Percentiles rank a stretch among this genome's conserved stretches.
These are phyloP conservation scores for Tolypocladium cylindrosporum DNA, from an alignment of 2,329 filamentous ascomycete species.

Conservation along the genomic window DNA sequence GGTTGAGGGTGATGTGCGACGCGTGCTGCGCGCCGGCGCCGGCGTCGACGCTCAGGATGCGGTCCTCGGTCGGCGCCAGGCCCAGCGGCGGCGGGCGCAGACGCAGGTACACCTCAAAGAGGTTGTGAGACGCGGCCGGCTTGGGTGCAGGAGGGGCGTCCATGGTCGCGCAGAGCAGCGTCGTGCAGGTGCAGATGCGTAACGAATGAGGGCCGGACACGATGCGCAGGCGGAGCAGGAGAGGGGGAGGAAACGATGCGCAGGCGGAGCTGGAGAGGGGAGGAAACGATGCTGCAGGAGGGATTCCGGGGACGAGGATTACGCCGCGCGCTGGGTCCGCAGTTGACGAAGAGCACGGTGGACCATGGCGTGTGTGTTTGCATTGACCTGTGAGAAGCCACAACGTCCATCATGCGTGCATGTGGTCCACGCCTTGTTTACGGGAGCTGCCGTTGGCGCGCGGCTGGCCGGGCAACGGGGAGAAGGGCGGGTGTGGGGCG, in stretches of 20 bases:
- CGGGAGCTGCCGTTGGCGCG: background rate
- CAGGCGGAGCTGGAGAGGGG: background rate
- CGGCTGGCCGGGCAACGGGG: background rate
- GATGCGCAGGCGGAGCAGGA: background rate
- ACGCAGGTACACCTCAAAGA: slow-evolving; percentile 89
- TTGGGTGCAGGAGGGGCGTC: slow-evolving; percentile 11
- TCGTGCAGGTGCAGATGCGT: background rate
- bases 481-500: background rate
- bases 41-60: slow-evolving; percentile 71
- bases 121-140: slow-evolving; percentile 30
- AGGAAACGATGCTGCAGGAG: background rate
- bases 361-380: background rate
- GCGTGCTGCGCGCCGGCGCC: slow-evolving; percentile 34
- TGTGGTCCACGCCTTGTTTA: background rate
- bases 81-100: slow-evolving; percentile 56
- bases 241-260: background rate
- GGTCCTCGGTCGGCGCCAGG: slow-evolving; percentile 35
- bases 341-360: background rate
- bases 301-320: background rate
- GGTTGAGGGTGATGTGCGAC: slow-evolving; percentile 67
- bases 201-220: background rate
- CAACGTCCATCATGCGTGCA: background rate
- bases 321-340: background rate
- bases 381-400: background rate
- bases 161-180: slow-evolving; percentile 17